Percentiles rank a stretch among this genome's conserved stretches.
These are phyloP conservation scores for Citrus cavaleriei DNA, from an alignment of 345 rosid species.

Conservation along the genomic window DNA sequence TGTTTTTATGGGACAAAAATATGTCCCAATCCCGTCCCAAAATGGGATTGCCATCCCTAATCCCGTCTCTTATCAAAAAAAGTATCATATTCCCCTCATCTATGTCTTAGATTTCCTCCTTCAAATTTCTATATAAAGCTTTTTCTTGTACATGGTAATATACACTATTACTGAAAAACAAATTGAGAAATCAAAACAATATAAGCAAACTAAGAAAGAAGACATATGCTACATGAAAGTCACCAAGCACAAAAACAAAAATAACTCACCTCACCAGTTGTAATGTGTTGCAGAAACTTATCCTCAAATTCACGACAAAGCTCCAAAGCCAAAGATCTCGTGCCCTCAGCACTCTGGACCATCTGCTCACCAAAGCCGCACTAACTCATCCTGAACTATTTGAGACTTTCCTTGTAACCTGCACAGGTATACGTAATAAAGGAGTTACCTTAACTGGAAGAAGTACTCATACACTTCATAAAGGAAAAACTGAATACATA, in stretches of 20 bases:
- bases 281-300: slow-evolving; percentile 78
- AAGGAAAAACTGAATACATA: not conserved
- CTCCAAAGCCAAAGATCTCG: slow-evolving; percentile 88
- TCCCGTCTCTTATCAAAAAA: too few relatives aligned
- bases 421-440: slow-evolving; percentile 12
- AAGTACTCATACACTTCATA: not conserved
- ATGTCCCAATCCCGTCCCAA: too few relatives aligned
- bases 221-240: not conserved
- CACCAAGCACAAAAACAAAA: not conserved
- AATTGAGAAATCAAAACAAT: not conserved
- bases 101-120: not conserved
- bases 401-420: slow-evolving; percentile 98
- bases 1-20: too few relatives aligned
- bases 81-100: too few relatives aligned
- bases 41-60: too few relatives aligned
- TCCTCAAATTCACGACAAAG: slow-evolving; percentile 98
- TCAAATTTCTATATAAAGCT: not conserved
- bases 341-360: slow-evolving; percentile 88
- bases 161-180: not conserved
- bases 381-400: slow-evolving; percentile 80
- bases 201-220: not conserved
- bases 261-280: slow-evolving; percentile 86
- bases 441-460: not conserved
- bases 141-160: not conserved
- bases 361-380: slow-evolving; percentile 83